A percentile compares a stretch with the other conserved stretches of the same genome.
phyloP scores from a whole-genome alignment of 2,329 filamentous ascomycete genomes.

The Claviceps monticola region DNA sequence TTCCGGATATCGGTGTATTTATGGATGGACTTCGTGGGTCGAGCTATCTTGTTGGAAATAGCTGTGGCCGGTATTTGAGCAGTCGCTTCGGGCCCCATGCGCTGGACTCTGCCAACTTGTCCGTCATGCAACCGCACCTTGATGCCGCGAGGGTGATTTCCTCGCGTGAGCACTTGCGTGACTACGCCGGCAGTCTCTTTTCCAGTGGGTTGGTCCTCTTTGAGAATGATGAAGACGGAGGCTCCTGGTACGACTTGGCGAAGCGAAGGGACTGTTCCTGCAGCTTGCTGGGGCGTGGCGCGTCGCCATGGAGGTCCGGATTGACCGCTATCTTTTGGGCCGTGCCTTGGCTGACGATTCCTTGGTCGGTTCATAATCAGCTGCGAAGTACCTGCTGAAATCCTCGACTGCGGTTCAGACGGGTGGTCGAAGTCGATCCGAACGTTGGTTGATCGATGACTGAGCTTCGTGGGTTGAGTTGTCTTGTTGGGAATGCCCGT shows the following conservation, averaged over 20 bases:
- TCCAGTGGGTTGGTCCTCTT: slow-evolving; percentile 62
- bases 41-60: slow-evolving; percentile 1
- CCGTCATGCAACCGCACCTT: slow-evolving; percentile 63
- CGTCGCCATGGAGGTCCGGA: slow-evolving; percentile 7
- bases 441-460: slow-evolving; percentile 20
- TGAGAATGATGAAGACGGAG: slow-evolving; percentile 58
- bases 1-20: slow-evolving; percentile 22
- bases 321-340: neutral
- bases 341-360: slow-evolving; percentile 18
- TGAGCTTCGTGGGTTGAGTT: slow-evolving; percentile 13
- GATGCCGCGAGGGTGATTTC: slow-evolving; percentile 65
- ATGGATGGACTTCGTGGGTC: slow-evolving; percentile 15
- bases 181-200: slow-evolving; percentile 55
- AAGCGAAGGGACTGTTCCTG: slow-evolving; percentile 31
- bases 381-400: slow-evolving; percentile 14
- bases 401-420: no score
- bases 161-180: slow-evolving; percentile 53
- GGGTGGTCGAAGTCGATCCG: slow-evolving; percentile 22
- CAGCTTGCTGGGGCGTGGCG: slow-evolving; percentile 20
- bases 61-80: slow-evolving; percentile 1
- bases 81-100: slow-evolving; percentile 27
- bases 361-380: slow-evolving; percentile 23
- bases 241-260: slow-evolving; percentile 45
- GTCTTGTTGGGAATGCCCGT: slow-evolving; percentile 1
- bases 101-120: slow-evolving; percentile 60